Base-by-base conservation (phyloP, 164 flowering plant genomes). In the Malania oleifera region DNA sequence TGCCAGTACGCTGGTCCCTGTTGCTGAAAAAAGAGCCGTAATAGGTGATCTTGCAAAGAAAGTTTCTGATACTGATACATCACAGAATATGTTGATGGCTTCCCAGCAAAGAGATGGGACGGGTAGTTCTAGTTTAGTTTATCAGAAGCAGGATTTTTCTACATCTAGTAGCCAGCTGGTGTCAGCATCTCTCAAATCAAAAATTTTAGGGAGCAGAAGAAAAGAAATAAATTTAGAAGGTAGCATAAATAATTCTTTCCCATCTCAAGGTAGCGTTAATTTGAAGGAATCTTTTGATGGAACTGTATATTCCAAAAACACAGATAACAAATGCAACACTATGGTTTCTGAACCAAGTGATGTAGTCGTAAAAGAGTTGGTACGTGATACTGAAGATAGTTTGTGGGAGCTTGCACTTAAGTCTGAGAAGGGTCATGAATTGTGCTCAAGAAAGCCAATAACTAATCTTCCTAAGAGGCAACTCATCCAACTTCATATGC, bases 401-500 rank as follows among this genome's bases (percentile, higher is more conserved):
- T 71, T 87, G 23, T 69, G 70, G 77, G 89, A 86, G 57, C 34
- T 41, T 58, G 80, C 84, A 9, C 60, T 80, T 26, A 76, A 69
- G 59, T 62, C 82, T 68, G 73, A 61, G 1, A 73, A 52, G 37
- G 70, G 34, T 40, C 72, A 66, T 39, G 80, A 59, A 39, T 60
- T 73, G 15, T 26, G 48, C 44, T 17, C 68, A 44, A 45, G 70
- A 58, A 86, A 83, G 56, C 65, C 76, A 26, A 63, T 20, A 27
- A 47, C 62, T 44, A 38, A 77, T 62, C 67, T 72, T 77, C 82
- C 90, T 50, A 87, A 82, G 68, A 74, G 98, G 15, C 85, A 81
- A 71, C 77, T 89, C 37, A 84, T 92, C 71, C 98, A 92, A 65
- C 90, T 92, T 20, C 60, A 66, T 41, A 60, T 80, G 59, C 90